A percentile compares a stretch with the other conserved stretches of the same genome.
These are phyloP conservation scores for Metarhizium sp. DNA, from an alignment of 2,329 filamentous ascomycete genomes.

Conservation along the genomic window DNA sequence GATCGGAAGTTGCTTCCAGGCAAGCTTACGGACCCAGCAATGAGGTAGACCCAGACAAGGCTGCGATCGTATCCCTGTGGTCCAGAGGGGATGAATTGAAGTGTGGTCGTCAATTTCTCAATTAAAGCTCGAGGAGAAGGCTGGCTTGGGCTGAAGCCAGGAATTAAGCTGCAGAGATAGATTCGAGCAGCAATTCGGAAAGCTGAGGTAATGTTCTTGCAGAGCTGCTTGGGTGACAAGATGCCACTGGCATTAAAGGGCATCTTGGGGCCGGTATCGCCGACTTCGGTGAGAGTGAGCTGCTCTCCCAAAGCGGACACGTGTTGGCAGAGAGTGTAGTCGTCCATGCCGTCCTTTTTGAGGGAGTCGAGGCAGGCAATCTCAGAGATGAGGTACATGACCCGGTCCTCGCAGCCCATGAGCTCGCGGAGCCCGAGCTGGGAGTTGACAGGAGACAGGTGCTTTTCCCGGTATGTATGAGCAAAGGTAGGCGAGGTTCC, in stretches of 20 bases:
- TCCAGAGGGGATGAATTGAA: conserved; percentile 76
- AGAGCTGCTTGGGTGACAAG: conserved; percentile 73
- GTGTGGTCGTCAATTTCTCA: conserved; percentile 63
- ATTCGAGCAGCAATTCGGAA: conserved; percentile 91
- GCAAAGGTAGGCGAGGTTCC: conserved; percentile 81
- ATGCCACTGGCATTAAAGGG: conserved; percentile 61
- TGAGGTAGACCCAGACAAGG: conserved; percentile 85
- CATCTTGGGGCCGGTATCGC: conserved; percentile 47
- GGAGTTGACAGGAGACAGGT: conserved; percentile 56
- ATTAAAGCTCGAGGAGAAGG: conserved; percentile 68
- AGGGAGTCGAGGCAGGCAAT: conserved; percentile 92
- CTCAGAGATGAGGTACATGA: conserved; percentile 98
- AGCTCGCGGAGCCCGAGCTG: conserved; percentile 74
- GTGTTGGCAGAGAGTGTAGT: conserved; percentile 79
- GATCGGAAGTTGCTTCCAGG: conserved; percentile 64
- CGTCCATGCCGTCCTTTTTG: conserved; percentile 73
- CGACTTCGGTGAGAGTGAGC: conserved; percentile 70
- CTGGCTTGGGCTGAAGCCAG: conserved; percentile 71
- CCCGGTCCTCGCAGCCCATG: conserved; percentile 94
- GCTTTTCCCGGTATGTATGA: conserved; percentile 92
- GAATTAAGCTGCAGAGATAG: conserved; percentile 92
- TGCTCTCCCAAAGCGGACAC: conserved; percentile 81
- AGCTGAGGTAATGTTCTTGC: conserved; percentile 78
- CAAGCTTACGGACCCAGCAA: conserved; percentile 71
- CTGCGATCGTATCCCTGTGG: conserved; percentile 79